Evolutionary conservation across 306 rosid species (phyloP).

Genomic region (Casuarina cunninghamiana): DNA sequence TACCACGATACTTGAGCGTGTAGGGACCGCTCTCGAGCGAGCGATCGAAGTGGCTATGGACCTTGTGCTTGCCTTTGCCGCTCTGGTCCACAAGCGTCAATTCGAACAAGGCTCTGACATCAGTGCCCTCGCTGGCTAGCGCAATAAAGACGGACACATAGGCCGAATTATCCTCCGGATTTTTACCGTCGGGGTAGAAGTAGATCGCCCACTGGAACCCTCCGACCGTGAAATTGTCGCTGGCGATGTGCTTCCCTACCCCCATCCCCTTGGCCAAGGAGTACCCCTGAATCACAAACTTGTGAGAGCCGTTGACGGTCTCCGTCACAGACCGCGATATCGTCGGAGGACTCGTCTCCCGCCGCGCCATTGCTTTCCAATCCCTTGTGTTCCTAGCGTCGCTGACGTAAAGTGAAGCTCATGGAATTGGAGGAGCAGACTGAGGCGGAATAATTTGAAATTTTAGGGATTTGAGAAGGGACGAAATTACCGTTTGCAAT

Average conservation of each 20-base stretch:
- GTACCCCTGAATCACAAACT: conserved; percentile 74
- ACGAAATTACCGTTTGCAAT: neutral
- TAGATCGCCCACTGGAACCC: conserved; percentile 87
- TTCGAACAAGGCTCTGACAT: conserved; percentile 79
- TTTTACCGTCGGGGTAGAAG: conserved; percentile 85
- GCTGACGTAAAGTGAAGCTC: neutral
- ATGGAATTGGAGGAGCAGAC: neutral
- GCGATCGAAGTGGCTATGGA: conserved; percentile 81
- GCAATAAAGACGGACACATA: conserved; percentile 87
- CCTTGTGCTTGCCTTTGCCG: conserved; percentile 70
- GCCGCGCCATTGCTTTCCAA: neutral
- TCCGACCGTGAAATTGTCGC: conserved; percentile 73
- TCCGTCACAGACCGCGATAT: conserved; percentile 77
- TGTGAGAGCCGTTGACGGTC: conserved; percentile 81
- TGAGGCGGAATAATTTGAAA: neutral
- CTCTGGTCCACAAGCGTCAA: conserved; percentile 84
- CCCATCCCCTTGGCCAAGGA: conserved; percentile 88
- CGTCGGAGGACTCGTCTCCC: conserved; percentile 30
- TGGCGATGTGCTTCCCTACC: conserved; percentile 79
- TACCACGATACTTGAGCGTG: conserved; percentile 79
- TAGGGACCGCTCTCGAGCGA: conserved; percentile 86
- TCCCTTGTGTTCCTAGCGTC: neutral
- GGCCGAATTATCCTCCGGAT: conserved; percentile 78
- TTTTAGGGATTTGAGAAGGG: neutral
- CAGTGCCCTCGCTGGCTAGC: conserved; percentile 80